Conservation (phyloP, 176 grass and related monocot genomes). For the Bromus sterilis region DNA sequence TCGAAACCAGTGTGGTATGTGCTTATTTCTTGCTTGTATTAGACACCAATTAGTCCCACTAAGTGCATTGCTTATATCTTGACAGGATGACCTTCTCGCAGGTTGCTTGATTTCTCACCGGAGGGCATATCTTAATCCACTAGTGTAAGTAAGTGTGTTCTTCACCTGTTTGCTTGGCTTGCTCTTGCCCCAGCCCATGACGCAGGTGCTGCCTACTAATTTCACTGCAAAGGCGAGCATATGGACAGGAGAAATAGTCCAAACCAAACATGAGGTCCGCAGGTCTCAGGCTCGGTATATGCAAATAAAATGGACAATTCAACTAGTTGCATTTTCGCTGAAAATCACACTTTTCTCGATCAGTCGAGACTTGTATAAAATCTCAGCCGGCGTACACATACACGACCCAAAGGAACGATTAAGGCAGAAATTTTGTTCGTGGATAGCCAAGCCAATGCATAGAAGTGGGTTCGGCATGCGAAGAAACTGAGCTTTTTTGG, state of each 20-base stretch:
- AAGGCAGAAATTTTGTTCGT: neutral
- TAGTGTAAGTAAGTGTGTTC: neutral
- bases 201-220: neutral
- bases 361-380: neutral
- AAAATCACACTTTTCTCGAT: neutral
- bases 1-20: constrained; percentile 48
- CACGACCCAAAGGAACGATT: neutral
- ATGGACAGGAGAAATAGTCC: too few relatives aligned
- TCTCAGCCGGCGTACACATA: neutral
- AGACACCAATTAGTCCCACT: neutral
- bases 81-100: neutral
- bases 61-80: neutral
- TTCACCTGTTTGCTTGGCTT: neutral
- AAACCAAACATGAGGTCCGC: neutral
- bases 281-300: neutral
- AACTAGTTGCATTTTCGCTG: too few relatives aligned
- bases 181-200: neutral
- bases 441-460: neutral
- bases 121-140: neutral
- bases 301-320: neutral
- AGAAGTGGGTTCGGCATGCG: neutral
- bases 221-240: neutral
- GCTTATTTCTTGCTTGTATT: constrained; percentile 20
- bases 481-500: neutral
- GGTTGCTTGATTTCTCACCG: neutral